Evolutionary conservation across 83 land plant species (phyloP).

Genomic region (Picea engelmannii): DNA sequence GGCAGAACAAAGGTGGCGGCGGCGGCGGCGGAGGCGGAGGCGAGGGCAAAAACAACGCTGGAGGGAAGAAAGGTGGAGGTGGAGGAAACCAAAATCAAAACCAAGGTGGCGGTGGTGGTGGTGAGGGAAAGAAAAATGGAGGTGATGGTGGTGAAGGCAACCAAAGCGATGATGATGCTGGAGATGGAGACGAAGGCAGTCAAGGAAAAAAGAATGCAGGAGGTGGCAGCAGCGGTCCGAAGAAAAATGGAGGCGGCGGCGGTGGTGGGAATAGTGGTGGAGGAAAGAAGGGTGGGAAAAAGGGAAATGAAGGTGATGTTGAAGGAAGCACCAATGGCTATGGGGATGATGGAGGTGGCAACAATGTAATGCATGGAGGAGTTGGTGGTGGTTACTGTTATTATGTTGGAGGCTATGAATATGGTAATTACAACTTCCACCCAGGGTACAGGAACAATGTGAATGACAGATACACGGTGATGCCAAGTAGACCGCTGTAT

Average conservation of each 20-base stretch:
- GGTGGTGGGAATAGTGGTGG: slow-evolving; percentile 1
- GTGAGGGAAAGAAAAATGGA: neutral
- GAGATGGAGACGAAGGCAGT: slow-evolving; percentile 1
- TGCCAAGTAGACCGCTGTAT: neutral
- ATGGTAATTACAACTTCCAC: neutral
- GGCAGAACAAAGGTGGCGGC: too few relatives aligned
- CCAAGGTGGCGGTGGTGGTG: neutral
- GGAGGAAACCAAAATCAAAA: too few relatives aligned
- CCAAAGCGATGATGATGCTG: neutral
- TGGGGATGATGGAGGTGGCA: neutral
- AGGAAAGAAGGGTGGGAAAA: slow-evolving; percentile 12
- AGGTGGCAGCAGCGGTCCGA: neutral
- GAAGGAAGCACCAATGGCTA: neutral
- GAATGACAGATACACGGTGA: slow-evolving; percentile 9
- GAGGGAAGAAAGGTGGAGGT: too few relatives aligned
- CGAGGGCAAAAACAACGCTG: too few relatives aligned
- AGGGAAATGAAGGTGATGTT: slow-evolving; percentile 1
- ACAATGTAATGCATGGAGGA: neutral
- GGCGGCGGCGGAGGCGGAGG: too few relatives aligned
- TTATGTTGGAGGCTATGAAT: neutral
- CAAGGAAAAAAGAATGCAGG: neutral
- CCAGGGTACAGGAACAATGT: neutral
- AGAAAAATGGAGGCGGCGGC: neutral
- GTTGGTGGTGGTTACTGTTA: neutral
- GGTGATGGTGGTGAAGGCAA: neutral